Evolutionary conservation across 2,329 filamentous ascomycete species (phyloP).

Genomic region (Venturia effusa): DNA sequence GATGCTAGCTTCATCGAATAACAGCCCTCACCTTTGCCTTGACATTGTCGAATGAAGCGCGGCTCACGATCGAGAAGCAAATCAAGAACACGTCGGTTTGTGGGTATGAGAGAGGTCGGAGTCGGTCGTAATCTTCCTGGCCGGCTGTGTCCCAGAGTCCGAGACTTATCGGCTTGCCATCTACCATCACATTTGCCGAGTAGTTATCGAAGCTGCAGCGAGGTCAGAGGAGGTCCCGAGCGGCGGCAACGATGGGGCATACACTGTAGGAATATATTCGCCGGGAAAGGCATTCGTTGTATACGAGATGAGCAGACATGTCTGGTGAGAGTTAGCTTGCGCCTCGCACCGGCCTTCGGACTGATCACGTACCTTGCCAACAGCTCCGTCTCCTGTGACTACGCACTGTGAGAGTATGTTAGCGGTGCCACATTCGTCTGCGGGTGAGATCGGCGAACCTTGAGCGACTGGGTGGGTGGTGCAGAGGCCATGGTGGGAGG

Average conservation of each 20-base stretch:
- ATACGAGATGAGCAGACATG: slow-evolving; percentile 97
- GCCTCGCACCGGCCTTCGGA: slow-evolving; percentile 12
- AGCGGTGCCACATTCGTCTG: slow-evolving; percentile 8
- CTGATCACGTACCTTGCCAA: slow-evolving; percentile 70
- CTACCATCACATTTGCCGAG: slow-evolving; percentile 97
- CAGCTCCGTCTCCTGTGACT: slow-evolving; percentile 97
- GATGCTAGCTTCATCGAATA: not conserved
- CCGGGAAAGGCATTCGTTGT: slow-evolving; percentile 99
- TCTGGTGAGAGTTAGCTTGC: slow-evolving; percentile 45
- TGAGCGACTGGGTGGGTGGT: slow-evolving; percentile 79
- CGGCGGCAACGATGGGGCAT: slow-evolving; percentile 25
- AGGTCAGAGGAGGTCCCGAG: slow-evolving; percentile 12
- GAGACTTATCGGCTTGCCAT: slow-evolving; percentile 93
- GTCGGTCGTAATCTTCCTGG: slow-evolving; percentile 95
- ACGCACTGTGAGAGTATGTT: slow-evolving; percentile 57
- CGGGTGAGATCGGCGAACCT: slow-evolving; percentile 43
- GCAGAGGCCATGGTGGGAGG: slow-evolving; percentile 55
- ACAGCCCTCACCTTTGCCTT: slow-evolving; percentile 67
- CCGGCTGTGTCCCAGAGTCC: slow-evolving; percentile 98
- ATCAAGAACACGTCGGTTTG: slow-evolving; percentile 98
- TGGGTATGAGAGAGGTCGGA: slow-evolving; percentile 90
- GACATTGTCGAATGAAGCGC: slow-evolving; percentile 97
- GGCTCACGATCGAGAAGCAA: slow-evolving; percentile 97
- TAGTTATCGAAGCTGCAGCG: slow-evolving; percentile 85
- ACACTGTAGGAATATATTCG: slow-evolving; percentile 99